Base-by-base conservation (phyloP, 257 asterid species). In the Nicotiana noctiflora region DNA sequence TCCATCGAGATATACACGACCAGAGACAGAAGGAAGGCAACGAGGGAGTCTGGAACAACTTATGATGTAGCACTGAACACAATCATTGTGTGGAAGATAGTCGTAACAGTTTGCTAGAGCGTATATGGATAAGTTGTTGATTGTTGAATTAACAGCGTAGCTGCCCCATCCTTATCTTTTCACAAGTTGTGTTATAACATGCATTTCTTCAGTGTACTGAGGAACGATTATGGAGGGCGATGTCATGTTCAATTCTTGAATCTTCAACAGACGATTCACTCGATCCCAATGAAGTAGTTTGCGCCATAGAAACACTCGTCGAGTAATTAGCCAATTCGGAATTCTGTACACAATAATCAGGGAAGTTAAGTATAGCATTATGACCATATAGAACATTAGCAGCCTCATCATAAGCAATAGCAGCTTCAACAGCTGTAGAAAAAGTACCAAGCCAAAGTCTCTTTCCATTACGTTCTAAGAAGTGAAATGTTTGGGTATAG, bases 1-100 rank as follows among this genome's bases (percentile, higher is more conserved):
- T 0, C 98, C 98, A 61, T 94, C 98, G 76, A 92, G 90, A 78
- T 80, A 94, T 8, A 94, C 55, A 18, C 97, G 91, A 34, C 93
- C 97, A 21, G 88, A 70, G 68, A 78, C 55, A 8, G 84, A 60
- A 2, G 97, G 97, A 14, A 94, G 88, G 82, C 98, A 94, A 34
- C 90, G 89, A 9, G 97, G 97, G 76, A 94, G 86, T 46, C 83
- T 88, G 62, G 97, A 89, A 15, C 97, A 90, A 75, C 92, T 89
- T 13, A 87, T 90, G 34, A 94, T 94, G 83, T 85, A 91, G 85
- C 98, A 94, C 80, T 84, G 91, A 70, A 89, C 90, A 85, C 98
- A 93, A 32, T 93, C 98, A 55, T 89, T 75, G 67, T 57, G 91
- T 6, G 95, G 81, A 5, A 93, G 83, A 40, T 94, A 98, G 40